A percentile compares a stretch with the other conserved stretches of the same genome.
Conservation (phyloP, 2,329 filamentous ascomycete species). For the Xylaria multiplex region DNA sequence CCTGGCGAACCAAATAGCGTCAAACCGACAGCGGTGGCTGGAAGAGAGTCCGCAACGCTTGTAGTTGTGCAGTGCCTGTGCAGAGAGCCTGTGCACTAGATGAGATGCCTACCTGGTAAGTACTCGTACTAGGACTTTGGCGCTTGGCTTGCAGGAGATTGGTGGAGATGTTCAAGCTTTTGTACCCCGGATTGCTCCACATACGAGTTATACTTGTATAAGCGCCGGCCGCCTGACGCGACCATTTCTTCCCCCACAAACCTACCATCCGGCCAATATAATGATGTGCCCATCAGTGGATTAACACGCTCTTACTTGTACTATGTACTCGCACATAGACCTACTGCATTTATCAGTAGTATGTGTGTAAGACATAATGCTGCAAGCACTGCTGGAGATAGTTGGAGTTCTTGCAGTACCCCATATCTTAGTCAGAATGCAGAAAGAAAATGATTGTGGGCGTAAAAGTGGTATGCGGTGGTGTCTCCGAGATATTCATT, state of each 20-base stretch:
- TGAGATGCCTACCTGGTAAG: not conserved
- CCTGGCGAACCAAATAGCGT: slow-evolving; percentile 22
- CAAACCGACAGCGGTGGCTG: slow-evolving; percentile 8
- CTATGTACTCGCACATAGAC: too few species aligned
- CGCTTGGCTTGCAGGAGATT: slow-evolving; percentile 37
- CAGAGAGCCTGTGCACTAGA: not conserved
- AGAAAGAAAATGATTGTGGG: not conserved
- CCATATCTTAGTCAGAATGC: not conserved
- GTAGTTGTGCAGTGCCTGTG: too few species aligned
- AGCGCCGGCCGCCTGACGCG: slow-evolving; percentile 49
- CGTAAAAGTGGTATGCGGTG: not conserved
- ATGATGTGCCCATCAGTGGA: slow-evolving; percentile 10
- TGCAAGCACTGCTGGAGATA: not conserved
- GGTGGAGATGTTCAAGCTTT: slow-evolving; percentile 23
- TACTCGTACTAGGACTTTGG: slow-evolving; percentile 11
- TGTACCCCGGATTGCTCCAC: not conserved
- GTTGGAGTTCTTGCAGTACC: not conserved
- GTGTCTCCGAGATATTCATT: not conserved
- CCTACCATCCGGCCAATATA: slow-evolving; percentile 31
- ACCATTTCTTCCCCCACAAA: slow-evolving; percentile 30
- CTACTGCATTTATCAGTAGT: too few species aligned
- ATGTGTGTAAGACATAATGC: too few species aligned
- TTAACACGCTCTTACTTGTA: slow-evolving; percentile 4
- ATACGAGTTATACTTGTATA: slow-evolving; percentile 40
- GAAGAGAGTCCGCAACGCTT: not conserved